Percentiles rank a stretch among this genome's conserved stretches.
These are phyloP conservation scores for Falciphora oryzae DNA, from an alignment of 2,329 filamentous ascomycete species.

Conservation along the genomic window DNA sequence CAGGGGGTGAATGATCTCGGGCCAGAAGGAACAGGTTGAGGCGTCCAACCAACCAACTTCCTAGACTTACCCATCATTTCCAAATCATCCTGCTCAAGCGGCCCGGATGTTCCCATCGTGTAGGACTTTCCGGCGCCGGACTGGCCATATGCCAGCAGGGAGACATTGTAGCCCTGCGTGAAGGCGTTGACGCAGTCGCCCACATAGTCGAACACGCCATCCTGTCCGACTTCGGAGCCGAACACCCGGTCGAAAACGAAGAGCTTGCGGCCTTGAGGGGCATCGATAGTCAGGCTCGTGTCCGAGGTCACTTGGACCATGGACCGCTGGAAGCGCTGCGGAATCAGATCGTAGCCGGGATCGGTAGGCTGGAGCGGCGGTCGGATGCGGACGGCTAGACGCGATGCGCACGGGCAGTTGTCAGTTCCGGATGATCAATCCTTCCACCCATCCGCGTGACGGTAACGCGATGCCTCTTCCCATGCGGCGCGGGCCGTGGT, in stretches of 20 bases:
- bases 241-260: slow-evolving; percentile 98
- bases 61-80: slow-evolving; percentile 68
- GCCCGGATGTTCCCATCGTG: slow-evolving; percentile 95
- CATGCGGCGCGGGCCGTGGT: too few relatives aligned
- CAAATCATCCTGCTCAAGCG: slow-evolving; percentile 64
- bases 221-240: slow-evolving; percentile 72
- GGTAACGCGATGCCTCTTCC: too few relatives aligned
- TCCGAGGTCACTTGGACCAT: slow-evolving; percentile 86
- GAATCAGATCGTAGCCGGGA: slow-evolving; percentile 90
- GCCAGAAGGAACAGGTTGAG: too few relatives aligned
- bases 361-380: slow-evolving; percentile 78
- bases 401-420: not conserved
- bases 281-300: slow-evolving; percentile 82
- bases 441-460: too few relatives aligned
- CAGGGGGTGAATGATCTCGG: too few relatives aligned
- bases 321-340: slow-evolving; percentile 87
- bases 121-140: slow-evolving; percentile 97
- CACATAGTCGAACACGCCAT: slow-evolving; percentile 91
- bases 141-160: slow-evolving; percentile 92
- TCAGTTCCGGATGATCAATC: too few relatives aligned
- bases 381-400: slow-evolving; percentile 80
- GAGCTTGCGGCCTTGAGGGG: slow-evolving; percentile 85
- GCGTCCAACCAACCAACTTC: too few relatives aligned
- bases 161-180: slow-evolving; percentile 96
- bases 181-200: slow-evolving; percentile 86